Percentiles rank a stretch among this genome's conserved stretches.
Conservation (phyloP, 495 filamentous ascomycete genomes). For the Chaetomium cochliodes region DNA sequence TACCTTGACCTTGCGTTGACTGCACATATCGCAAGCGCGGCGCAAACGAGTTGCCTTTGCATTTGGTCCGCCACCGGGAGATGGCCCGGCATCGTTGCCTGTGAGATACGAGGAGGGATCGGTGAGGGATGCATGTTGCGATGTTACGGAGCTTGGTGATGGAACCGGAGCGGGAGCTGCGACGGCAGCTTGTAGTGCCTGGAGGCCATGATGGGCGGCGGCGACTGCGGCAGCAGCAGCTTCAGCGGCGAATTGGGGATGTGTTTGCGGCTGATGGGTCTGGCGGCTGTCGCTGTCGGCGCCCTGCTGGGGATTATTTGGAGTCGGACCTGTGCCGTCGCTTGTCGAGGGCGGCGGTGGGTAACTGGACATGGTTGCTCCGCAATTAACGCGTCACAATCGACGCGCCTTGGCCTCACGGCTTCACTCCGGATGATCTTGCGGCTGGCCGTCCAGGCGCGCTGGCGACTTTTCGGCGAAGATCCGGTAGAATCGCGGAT, state of each 20-base stretch:
- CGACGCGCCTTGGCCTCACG: conserved; percentile 15
- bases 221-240: conserved; percentile 32
- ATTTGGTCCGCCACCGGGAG: conserved; percentile 11
- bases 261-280: neutral
- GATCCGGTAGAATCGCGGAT: conserved; percentile 33
- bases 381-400: conserved; percentile 11
- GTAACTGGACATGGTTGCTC: conserved; percentile 25
- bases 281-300: conserved; percentile 12
- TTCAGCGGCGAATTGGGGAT: conserved; percentile 22
- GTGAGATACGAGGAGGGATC: conserved; percentile 32
- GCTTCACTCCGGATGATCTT: conserved; percentile 24
- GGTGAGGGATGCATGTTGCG: conserved; percentile 23
- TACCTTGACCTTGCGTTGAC: conserved; percentile 83
- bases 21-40: conserved; percentile 83
- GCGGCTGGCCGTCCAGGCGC: neutral
- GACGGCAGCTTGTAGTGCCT: conserved; percentile 46
- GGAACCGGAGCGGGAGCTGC: conserved; percentile 28
- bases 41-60: conserved; percentile 56
- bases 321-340: conserved; percentile 8
- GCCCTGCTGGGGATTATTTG: conserved; percentile 1
- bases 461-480: conserved; percentile 31
- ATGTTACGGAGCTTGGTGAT: conserved; percentile 20
- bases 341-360: conserved; percentile 22
- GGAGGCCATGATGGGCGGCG: conserved; percentile 46
- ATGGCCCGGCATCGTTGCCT: conserved; percentile 22